Evolutionary conservation across 768 basidiomycete species (phyloP).

Genomic region (Rhizopogon sp.): DNA sequence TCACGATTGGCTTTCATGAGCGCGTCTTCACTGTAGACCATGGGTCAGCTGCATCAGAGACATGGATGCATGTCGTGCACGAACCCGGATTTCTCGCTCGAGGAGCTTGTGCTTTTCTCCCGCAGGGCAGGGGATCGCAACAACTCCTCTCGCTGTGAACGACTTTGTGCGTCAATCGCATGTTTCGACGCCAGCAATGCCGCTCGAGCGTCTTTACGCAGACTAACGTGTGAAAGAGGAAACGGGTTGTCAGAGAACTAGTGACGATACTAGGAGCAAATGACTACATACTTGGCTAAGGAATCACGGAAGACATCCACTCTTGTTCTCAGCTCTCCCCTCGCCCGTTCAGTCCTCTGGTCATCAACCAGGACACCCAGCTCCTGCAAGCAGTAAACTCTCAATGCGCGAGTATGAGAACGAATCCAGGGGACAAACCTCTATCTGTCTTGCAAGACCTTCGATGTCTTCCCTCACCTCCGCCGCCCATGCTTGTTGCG

Average conservation of each 20-base stretch:
- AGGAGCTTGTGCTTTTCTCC: slow-evolving; percentile 35
- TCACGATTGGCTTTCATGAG: slow-evolving; percentile 87
- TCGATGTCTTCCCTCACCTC: slow-evolving; percentile 78
- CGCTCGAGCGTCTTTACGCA: slow-evolving; percentile 58
- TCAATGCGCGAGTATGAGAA: neutral
- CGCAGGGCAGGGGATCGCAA: slow-evolving; percentile 44
- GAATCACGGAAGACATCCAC: slow-evolving; percentile 44
- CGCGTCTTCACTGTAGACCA: slow-evolving; percentile 60
- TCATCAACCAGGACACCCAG: slow-evolving; percentile 72
- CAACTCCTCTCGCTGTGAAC: slow-evolving; percentile 66
- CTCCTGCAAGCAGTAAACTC: slow-evolving; percentile 33
- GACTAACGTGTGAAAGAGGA: slow-evolving; percentile 28
- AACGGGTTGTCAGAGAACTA: neutral
- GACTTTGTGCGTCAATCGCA: slow-evolving; percentile 55
- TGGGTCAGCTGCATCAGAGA: neutral
- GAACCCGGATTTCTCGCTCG: slow-evolving; percentile 59
- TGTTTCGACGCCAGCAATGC: slow-evolving; percentile 74
- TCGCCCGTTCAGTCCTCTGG: slow-evolving; percentile 51
- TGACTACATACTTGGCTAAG: slow-evolving; percentile 48
- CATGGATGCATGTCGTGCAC: slow-evolving; percentile 21
- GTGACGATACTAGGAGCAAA: neutral
- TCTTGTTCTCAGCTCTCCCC: slow-evolving; percentile 40
- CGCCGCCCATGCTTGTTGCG: slow-evolving; percentile 69
- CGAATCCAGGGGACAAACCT: slow-evolving; percentile 36
- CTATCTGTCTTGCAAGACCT: slow-evolving; percentile 55